phyloP scores from a whole-genome alignment of 2,329 filamentous ascomycete genomes.

The Verticillium albo-atrum region DNA sequence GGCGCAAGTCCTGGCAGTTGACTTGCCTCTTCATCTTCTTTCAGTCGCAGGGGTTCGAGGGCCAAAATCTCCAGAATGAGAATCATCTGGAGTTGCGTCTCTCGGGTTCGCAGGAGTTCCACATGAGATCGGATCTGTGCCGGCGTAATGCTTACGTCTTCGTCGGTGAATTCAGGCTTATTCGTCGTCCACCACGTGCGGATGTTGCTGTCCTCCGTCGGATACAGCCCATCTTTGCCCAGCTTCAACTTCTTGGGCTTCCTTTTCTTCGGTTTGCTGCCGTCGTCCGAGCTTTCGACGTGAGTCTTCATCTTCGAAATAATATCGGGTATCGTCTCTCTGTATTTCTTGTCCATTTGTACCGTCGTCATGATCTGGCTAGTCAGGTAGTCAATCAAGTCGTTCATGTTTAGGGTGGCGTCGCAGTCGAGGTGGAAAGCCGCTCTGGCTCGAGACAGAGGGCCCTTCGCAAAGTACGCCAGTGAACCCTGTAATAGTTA shows the following conservation, averaged over 20 bases:
- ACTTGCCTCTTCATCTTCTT: conserved; percentile 35
- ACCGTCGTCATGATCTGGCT: conserved; percentile 61
- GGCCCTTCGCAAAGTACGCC: conserved; percentile 81
- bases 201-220: conserved; percentile 59
- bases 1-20: conserved; percentile 41
- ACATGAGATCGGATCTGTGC: conserved; percentile 57
- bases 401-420: conserved; percentile 53
- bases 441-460: conserved; percentile 68
- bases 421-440: conserved; percentile 63
- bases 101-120: conserved; percentile 65
- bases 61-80: conserved; percentile 73
- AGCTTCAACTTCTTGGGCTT: conserved; percentile 62
- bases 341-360: conserved; percentile 74
- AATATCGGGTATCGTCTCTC: conserved; percentile 62
- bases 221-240: conserved; percentile 65
- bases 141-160: conserved; percentile 39
- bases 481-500: conserved; percentile 57
- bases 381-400: conserved; percentile 66
- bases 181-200: conserved; percentile 66
- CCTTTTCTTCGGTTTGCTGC: conserved; percentile 36
- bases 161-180: conserved; percentile 43
- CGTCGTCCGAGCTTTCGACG: conserved; percentile 51
- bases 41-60: conserved; percentile 51
- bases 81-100: conserved; percentile 78
- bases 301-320: conserved; percentile 52